Evolutionary conservation across 2,329 filamentous ascomycete species (phyloP).

Genomic region (Fusarium buxicola): DNA sequence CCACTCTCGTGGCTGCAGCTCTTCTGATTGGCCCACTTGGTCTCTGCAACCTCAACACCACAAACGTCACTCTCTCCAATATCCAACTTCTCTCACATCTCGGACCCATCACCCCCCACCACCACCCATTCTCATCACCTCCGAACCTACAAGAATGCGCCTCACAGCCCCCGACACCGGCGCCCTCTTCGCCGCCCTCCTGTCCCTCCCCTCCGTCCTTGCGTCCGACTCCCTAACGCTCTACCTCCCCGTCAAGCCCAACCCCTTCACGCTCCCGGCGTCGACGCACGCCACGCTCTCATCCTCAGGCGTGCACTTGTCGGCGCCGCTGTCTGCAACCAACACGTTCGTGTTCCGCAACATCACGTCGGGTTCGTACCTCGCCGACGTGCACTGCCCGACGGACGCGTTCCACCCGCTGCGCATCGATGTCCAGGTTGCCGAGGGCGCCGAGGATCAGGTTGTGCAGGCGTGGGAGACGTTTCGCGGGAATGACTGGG

Average conservation of each 20-base stretch:
- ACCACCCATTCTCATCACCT: not conserved
- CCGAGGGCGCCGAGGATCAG: conserved; percentile 45
- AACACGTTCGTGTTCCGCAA: conserved; percentile 83
- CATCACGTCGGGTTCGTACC: conserved; percentile 78
- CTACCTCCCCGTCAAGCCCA: conserved; percentile 60
- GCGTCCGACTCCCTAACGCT: conserved; percentile 54
- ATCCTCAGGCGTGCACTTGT: conserved; percentile 52
- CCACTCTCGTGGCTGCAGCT: conserved; percentile 21
- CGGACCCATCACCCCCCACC: not conserved
- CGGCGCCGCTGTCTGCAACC: conserved; percentile 73
- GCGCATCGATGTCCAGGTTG: conserved; percentile 75
- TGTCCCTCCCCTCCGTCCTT: conserved; percentile 49
- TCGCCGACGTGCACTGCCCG: conserved; percentile 81
- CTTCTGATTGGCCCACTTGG: conserved; percentile 41
- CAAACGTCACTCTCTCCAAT: conserved; percentile 36
- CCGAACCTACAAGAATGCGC: conserved; percentile 48
- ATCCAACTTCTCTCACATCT: conserved; percentile 21
- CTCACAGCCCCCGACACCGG: conserved; percentile 48
- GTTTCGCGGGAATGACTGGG: conserved; percentile 90
- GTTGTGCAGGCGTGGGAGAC: conserved; percentile 81
- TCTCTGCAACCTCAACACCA: conserved; percentile 35
- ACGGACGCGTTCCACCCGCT: conserved; percentile 82
- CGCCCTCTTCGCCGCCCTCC: conserved; percentile 52
- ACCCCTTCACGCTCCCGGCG: conserved; percentile 68
- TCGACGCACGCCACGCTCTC: conserved; percentile 73